Evolutionary conservation across 116 monocot species (phyloP), one percentile per base, ranked within the genome.

Genomic region (Trichopus zeylanicus): DNA sequence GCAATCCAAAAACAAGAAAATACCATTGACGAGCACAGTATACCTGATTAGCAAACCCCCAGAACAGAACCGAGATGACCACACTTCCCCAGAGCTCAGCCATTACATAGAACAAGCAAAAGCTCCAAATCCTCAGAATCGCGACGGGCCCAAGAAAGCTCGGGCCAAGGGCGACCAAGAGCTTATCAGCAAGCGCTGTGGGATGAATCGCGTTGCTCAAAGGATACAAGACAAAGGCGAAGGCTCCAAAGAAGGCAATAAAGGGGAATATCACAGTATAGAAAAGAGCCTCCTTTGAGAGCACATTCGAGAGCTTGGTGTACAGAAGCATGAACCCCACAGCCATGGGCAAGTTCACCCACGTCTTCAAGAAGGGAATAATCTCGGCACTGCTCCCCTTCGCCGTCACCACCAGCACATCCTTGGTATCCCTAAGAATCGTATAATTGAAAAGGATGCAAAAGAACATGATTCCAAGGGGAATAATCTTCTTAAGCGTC

Each of bases 31-130:
- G 12, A 59, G 53, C 33, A 49, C n/a, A 20, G 2, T 61, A 66
- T 64, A 90, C 95, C 95, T 95, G 95, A 84, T 95, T 95, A 37
- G 95, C 95, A 74, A 95, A 95, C 1, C 95, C 95, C 95, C 95
- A 95, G 60, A 95, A 95, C 13, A 95, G 95, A 28, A 95, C 95
- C 3, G 95, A 95, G 31, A 95, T 84, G 20, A 95, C 95, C 60
- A 95, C 95, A 70, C 95, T 95, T 5, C 95, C 95, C 95, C 95
- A 95, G 15, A 95, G 78, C 77, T 95, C 95, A 11, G 95, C 90
- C 95, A 95, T 95, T 54, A 95, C 95, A 72, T 95, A 93, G 72
- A 88, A 88, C 53, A 88, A 57, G 59, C 93, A 93, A 55, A 84
- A 92, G 74, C 88, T 88, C 92, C 92, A 92, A 32, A 87, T 87